phyloP scores from a whole-genome alignment of 106 monocot species.

The Triglochin maritima region DNA sequence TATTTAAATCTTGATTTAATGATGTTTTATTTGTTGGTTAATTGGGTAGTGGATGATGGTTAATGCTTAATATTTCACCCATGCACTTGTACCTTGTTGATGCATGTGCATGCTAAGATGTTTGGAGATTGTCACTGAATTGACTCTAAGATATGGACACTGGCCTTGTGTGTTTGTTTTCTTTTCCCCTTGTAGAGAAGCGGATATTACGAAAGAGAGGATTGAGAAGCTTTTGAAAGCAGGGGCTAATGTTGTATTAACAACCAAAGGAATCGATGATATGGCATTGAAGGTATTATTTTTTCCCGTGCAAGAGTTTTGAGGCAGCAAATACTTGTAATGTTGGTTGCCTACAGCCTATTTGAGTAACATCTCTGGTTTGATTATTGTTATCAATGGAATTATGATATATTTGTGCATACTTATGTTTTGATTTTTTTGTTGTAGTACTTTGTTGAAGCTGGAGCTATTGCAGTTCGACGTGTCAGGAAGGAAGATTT shows the following conservation, averaged over 20 bases:
- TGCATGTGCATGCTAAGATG: too few relatives aligned
- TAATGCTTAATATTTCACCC: too few relatives aligned
- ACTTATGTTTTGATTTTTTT: slow-evolving; percentile 5
- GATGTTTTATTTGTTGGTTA: too few relatives aligned
- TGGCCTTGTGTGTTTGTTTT: too few relatives aligned
- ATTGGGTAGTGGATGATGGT: too few relatives aligned
- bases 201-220: slow-evolving; percentile 93
- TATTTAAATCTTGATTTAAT: too few relatives aligned
- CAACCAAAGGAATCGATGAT: slow-evolving; percentile 97
- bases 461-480: slow-evolving; percentile 88
- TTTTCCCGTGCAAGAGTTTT: too few relatives aligned
- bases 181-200: slow-evolving; percentile 48
- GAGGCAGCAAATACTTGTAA: not conserved
- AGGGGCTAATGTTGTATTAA: slow-evolving; percentile 90
- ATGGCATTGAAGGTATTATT: slow-evolving; percentile 77
- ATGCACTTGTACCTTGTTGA: too few relatives aligned
- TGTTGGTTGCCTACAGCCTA: too few relatives aligned
- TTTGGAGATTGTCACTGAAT: too few relatives aligned
- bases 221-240: slow-evolving; percentile 92
- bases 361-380: too few relatives aligned
- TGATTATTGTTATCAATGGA: not conserved
- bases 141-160: not conserved
- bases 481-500: slow-evolving; percentile 90
- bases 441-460: slow-evolving; percentile 92
- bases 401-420: not conserved